phyloP scores from a whole-genome alignment of 192 early-diverging fungal genomes.

The Gigaspora rosea region DNA sequence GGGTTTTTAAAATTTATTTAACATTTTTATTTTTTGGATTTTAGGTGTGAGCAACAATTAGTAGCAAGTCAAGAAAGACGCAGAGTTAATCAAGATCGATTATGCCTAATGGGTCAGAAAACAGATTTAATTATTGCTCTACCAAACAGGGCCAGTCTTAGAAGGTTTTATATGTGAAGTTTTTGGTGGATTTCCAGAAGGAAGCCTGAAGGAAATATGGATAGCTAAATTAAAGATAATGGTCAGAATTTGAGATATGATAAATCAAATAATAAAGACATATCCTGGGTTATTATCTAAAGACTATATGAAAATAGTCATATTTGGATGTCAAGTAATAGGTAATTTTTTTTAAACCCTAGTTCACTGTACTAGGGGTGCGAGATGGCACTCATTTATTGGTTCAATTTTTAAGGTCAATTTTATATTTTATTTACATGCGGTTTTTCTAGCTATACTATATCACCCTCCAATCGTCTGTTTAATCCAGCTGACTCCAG shows the following conservation, averaged over 20 bases:
- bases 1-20: background rate
- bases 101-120: background rate
- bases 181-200: conserved; percentile 28
- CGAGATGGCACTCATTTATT: too few species aligned
- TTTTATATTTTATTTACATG: too few species aligned
- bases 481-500: too few species aligned
- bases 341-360: conserved; percentile 21
- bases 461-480: too few species aligned
- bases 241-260: conserved; percentile 33
- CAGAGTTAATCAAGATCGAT: conserved; percentile 19
- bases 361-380: too few species aligned
- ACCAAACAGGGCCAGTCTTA: conserved; percentile 16
- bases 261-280: conserved; percentile 31
- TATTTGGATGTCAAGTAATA: conserved; percentile 32
- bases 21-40: background rate
- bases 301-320: conserved; percentile 31
- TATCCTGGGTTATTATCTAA: conserved; percentile 10
- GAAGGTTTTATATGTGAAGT: conserved; percentile 33
- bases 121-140: conserved; percentile 27
- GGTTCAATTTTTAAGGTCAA: too few species aligned
- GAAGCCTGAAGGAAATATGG: conserved; percentile 19
- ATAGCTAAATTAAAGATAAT: conserved; percentile 24
- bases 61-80: conserved; percentile 11
- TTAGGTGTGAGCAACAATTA: conserved; percentile 17
- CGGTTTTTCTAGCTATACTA: too few species aligned